These are phyloP conservation scores for Trichaptum fuscoviolaceum DNA, from an alignment of 768 basidiomycete genomes.

Conservation along the genomic window DNA sequence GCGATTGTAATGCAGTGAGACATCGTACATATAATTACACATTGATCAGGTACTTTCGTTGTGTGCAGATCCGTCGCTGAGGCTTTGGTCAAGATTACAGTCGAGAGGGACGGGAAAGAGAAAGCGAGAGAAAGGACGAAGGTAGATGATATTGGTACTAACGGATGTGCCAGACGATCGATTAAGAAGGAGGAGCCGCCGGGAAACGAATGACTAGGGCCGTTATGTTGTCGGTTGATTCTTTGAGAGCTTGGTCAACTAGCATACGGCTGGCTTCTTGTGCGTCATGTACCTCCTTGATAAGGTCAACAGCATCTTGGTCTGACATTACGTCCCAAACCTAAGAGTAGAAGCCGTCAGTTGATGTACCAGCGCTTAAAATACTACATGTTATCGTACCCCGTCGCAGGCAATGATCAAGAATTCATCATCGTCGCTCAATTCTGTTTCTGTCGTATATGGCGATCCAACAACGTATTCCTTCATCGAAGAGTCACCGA, in stretches of 20 bases:
- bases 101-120: not conserved
- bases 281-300: conserved; percentile 66
- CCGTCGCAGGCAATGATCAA: conserved; percentile 96
- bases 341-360: conserved; percentile 34
- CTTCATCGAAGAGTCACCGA: conserved; percentile 98
- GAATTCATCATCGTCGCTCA: conserved; percentile 90
- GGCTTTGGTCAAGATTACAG: not conserved
- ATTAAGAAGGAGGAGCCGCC: not conserved
- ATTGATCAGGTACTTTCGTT: conserved; percentile 1
- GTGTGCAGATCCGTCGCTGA: not conserved
- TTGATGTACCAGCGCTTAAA: conserved; percentile 11
- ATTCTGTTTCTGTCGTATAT: conserved; percentile 95
- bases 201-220: conserved; percentile 80
- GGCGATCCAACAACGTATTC: conserved; percentile 98
- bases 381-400: conserved; percentile 43
- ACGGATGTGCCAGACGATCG: too few species aligned
- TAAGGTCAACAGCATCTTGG: conserved; percentile 83
- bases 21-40: not conserved
- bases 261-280: conserved; percentile 74
- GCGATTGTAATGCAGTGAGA: not conserved
- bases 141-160: not conserved
- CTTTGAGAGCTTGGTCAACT: conserved; percentile 77
- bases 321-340: conserved; percentile 96
- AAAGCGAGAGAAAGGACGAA: not conserved
- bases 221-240: conserved; percentile 93